Conservation (phyloP, 129 eudicot genomes). For the Flaveria robusta region DNA sequence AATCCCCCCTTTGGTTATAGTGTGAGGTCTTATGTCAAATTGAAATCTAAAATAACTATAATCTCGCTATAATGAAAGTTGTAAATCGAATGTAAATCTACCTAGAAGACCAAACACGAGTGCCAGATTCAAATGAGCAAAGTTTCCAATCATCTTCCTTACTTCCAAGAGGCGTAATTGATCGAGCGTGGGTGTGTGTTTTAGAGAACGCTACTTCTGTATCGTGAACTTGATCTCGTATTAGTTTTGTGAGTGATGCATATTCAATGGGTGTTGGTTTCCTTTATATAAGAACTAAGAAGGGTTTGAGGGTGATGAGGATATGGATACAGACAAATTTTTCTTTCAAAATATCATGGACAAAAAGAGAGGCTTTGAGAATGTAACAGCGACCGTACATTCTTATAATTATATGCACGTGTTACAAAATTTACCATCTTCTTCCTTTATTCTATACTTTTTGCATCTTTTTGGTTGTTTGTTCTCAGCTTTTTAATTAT, state of each 20-base stretch:
- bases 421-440: neutral
- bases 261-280: neutral
- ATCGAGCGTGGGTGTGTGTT: neutral
- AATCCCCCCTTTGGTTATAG: neutral
- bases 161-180: neutral
- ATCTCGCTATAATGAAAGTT: neutral
- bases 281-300: conserved; percentile 14
- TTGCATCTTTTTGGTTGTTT: neutral
- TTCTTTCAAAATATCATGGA: neutral
- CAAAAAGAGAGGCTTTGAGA: neutral
- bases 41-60: neutral
- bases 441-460: neutral
- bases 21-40: neutral
- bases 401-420: neutral
- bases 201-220: neutral
- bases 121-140: neutral
- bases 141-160: neutral
- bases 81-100: neutral
- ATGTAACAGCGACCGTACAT: neutral
- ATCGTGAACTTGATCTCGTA: neutral
- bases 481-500: neutral
- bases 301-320: conserved; percentile 7
- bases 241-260: conserved; percentile 2
- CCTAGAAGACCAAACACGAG: conserved; percentile 18
- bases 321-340: neutral